These are phyloP conservation scores for Auricularia cornea DNA, from an alignment of 768 basidiomycete genomes.

Conservation along the genomic window DNA sequence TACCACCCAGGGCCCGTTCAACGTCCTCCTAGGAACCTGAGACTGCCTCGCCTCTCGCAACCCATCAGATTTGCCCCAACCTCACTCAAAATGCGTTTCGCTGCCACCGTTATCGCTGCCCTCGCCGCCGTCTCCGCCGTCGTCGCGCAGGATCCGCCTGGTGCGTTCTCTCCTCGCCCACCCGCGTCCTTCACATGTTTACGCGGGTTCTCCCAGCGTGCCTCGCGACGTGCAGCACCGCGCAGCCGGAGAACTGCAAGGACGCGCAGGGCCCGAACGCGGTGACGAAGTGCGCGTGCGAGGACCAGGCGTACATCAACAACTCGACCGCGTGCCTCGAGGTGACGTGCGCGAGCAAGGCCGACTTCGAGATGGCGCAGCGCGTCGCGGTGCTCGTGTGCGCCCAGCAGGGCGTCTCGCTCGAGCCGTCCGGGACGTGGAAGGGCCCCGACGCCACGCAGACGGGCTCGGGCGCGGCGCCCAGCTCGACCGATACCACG, in stretches of 20 bases:
- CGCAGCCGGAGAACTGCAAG: slow-evolving; percentile 22
- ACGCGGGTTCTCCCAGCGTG: slow-evolving; percentile 42
- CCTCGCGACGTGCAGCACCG: slow-evolving; percentile 21
- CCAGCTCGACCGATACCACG: not conserved
- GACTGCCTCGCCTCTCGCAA: no score
- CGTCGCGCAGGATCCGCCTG: slow-evolving; percentile 18
- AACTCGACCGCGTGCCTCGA: slow-evolving; percentile 42
- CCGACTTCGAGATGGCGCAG: slow-evolving; percentile 36
- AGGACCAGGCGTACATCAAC: slow-evolving; percentile 35
- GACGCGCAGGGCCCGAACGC: slow-evolving; percentile 32
- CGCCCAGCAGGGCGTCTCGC: slow-evolving; percentile 23
- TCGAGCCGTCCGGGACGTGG: not conserved
- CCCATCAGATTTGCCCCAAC: no score
- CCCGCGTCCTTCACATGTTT: not conserved
- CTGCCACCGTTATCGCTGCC: slow-evolving; percentile 29
- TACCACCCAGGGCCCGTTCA: no score
- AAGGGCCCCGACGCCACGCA: not conserved
- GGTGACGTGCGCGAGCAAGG: slow-evolving; percentile 35
- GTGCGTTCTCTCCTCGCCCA: not conserved
- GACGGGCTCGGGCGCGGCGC: no score
- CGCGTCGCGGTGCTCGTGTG: slow-evolving; percentile 36
- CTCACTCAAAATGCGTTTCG: slow-evolving; percentile 40
- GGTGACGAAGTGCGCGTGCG: slow-evolving; percentile 58
- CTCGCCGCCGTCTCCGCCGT: slow-evolving; percentile 28
- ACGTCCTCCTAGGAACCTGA: no score